Conservation (phyloP, 495 filamentous ascomycete genomes). For the Podospora anserina region DNA sequence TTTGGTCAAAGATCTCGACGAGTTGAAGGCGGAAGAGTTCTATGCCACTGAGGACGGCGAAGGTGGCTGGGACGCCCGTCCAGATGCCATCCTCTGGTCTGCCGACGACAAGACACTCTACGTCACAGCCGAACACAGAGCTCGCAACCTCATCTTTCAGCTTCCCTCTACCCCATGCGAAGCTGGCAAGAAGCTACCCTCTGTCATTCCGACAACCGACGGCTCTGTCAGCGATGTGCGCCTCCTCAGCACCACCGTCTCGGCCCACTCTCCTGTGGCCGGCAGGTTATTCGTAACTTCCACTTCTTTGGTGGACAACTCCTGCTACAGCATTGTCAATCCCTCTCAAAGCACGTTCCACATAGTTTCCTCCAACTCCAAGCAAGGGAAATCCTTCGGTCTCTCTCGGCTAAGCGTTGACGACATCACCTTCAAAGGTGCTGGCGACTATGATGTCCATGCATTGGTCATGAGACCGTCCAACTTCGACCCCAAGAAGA, state of each 20-base stretch:
- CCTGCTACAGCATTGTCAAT: conserved; percentile 60
- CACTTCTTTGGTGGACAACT: conserved; percentile 66
- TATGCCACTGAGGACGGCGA: conserved; percentile 60
- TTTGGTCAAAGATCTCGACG: conserved; percentile 56
- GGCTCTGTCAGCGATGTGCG: conserved; percentile 60
- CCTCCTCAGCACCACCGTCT: conserved; percentile 46
- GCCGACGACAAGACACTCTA: conserved; percentile 61
- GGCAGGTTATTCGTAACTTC: conserved; percentile 61
- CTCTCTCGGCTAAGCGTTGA: conserved; percentile 59
- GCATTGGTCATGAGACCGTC: conserved; percentile 80
- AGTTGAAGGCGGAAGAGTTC: conserved; percentile 59
- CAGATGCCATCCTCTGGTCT: conserved; percentile 63
- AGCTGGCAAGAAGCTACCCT: conserved; percentile 51
- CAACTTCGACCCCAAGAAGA: conserved; percentile 64
- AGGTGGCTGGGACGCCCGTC: conserved; percentile 65
- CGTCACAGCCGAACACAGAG: conserved; percentile 64
- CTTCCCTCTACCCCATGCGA: conserved; percentile 52
- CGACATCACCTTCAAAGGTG: conserved; percentile 66
- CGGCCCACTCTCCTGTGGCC: conserved; percentile 29
- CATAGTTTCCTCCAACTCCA: conserved; percentile 62
- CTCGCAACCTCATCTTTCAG: conserved; percentile 61
- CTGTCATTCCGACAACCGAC: conserved; percentile 51
- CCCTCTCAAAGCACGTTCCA: conserved; percentile 42
- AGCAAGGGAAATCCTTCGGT: conserved; percentile 67
- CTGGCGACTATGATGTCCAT: conserved; percentile 59